Conservation (phyloP, 106 monocot genomes). For the Agapanthus africanus region DNA sequence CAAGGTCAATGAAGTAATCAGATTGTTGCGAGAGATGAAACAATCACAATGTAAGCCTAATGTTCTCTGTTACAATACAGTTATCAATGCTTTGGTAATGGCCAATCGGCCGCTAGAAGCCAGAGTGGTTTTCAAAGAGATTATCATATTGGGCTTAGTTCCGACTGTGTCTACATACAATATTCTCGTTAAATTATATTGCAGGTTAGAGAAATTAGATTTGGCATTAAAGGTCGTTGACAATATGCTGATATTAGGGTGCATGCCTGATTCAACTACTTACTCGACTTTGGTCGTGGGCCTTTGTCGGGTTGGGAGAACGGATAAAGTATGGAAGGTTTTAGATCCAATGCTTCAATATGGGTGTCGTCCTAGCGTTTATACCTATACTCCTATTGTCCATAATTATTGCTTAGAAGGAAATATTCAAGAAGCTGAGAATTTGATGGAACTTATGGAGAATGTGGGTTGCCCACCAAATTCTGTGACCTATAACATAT, state of each 20-base stretch:
- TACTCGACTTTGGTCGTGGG: slow-evolving; percentile 40
- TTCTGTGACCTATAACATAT: slow-evolving; percentile 34
- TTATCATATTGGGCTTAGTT: slow-evolving; percentile 21
- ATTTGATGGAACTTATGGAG: slow-evolving; percentile 33
- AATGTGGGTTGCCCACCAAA: slow-evolving; percentile 31
- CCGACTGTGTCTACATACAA: slow-evolving; percentile 30
- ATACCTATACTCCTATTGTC: slow-evolving; percentile 37
- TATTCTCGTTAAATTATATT: slow-evolving; percentile 42
- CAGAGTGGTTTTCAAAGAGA: slow-evolving; percentile 27
- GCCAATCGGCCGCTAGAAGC: slow-evolving; percentile 25
- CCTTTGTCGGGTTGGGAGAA: slow-evolving; percentile 30
- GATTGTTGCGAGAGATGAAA: slow-evolving; percentile 30
- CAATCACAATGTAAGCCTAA: slow-evolving; percentile 9
- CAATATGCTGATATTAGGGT: slow-evolving; percentile 21
- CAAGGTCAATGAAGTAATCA: slow-evolving; percentile 26
- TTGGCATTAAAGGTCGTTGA: slow-evolving; percentile 26
- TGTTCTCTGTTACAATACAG: slow-evolving; percentile 35
- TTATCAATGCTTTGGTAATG: slow-evolving; percentile 24
- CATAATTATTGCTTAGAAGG: slow-evolving; percentile 27
- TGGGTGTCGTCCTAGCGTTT: slow-evolving; percentile 15
- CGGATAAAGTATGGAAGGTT: slow-evolving; percentile 27
- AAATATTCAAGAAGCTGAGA: slow-evolving; percentile 20
- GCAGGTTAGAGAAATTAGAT: slow-evolving; percentile 13
- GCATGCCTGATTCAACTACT: slow-evolving; percentile 35
- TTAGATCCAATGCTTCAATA: slow-evolving; percentile 23